These are phyloP conservation scores for Umbelopsis sp. DNA, from an alignment of 192 early-diverging fungal species.

Conservation along the genomic window DNA sequence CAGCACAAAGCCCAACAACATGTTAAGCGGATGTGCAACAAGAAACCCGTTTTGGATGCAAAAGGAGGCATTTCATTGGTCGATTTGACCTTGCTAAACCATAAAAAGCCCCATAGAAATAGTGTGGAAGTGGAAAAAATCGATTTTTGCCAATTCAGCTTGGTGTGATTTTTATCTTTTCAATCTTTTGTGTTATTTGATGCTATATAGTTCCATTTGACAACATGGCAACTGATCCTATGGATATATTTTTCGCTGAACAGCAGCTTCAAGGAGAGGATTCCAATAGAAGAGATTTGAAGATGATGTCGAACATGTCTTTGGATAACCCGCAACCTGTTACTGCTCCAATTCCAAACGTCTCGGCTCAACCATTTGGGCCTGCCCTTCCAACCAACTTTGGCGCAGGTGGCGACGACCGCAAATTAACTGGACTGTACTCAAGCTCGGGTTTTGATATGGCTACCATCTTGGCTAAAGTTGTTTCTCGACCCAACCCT, in stretches of 20 bases:
- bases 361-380: background rate
- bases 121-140: too few relatives aligned
- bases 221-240: conserved; percentile 3
- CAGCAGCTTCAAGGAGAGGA: background rate
- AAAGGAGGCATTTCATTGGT: too few relatives aligned
- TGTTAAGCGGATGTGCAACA: too few relatives aligned
- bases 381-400: background rate
- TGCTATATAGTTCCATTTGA: too few relatives aligned
- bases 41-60: too few relatives aligned
- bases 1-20: too few relatives aligned
- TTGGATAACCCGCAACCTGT: background rate
- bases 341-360: background rate
- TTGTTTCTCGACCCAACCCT: conserved; percentile 52
- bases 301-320: background rate
- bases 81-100: too few relatives aligned
- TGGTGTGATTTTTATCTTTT: background rate
- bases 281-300: background rate
- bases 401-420: background rate
- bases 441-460: conserved; percentile 56
- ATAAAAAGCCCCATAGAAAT: too few relatives aligned
- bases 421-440: conserved; percentile 41
- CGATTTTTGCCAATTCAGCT: too few relatives aligned
- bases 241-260: background rate
- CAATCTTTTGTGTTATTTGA: background rate
- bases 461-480: conserved; percentile 23